These are phyloP conservation scores for Acanthamoeba culbertsoni DNA, from an alignment of 208 protist species.

Conservation along the genomic window DNA sequence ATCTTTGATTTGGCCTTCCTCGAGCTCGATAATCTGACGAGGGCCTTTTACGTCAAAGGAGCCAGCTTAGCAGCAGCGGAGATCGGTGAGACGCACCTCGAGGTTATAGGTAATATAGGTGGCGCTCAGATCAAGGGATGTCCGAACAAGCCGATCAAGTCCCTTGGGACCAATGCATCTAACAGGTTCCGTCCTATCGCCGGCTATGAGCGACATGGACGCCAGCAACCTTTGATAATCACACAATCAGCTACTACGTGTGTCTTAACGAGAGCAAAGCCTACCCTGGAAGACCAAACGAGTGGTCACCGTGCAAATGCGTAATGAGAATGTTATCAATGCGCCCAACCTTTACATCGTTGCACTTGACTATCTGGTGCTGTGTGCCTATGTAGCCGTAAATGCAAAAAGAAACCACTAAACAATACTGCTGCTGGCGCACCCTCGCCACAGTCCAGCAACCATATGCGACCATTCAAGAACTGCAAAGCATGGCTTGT, in stretches of 20 bases:
- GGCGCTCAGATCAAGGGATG: constrained; percentile 41
- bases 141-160: constrained; percentile 16
- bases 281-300: constrained; percentile 71
- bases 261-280: not conserved
- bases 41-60: not conserved
- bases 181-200: constrained; percentile 33
- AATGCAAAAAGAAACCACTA: not conserved
- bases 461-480: constrained; percentile 58
- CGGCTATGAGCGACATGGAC: constrained; percentile 63
- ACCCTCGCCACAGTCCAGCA: constrained; percentile 71
- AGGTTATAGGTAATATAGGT: constrained; percentile 57
- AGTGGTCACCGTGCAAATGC: constrained; percentile 74
- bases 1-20: not conserved
- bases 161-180: constrained; percentile 43
- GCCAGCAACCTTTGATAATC: constrained; percentile 54
- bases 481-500: constrained; percentile 64
- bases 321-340: constrained; percentile 73
- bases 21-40: constrained; percentile 54
- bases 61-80: not conserved
- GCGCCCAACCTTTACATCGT: constrained; percentile 48
- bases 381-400: constrained; percentile 61
- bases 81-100: not conserved
- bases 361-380: constrained; percentile 67
- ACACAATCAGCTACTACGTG: not conserved
- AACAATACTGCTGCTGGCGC: not conserved